Conservation (phyloP, 352 stramenopile species). For the Phytophthora hibernalis region DNA sequence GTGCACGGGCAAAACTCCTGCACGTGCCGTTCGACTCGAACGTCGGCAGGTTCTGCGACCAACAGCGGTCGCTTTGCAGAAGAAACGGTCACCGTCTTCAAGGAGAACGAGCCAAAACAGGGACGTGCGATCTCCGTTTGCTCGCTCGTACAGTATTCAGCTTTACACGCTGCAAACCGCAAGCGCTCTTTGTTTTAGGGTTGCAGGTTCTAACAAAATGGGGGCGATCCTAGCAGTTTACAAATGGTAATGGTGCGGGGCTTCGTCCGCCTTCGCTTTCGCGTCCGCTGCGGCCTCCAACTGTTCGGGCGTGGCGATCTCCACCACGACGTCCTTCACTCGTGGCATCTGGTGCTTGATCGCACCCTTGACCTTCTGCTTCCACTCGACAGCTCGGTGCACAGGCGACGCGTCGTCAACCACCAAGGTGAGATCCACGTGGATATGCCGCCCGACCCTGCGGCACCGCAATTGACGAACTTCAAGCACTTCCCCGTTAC, state of each 20-base stretch:
- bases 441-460: constrained; percentile 59
- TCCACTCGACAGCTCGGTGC: constrained; percentile 59
- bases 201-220: not conserved
- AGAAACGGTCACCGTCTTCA: too few relatives aligned
- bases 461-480: constrained; percentile 63
- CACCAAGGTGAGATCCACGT: constrained; percentile 70
- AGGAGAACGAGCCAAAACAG: too few relatives aligned
- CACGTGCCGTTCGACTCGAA: too few relatives aligned
- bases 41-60: too few relatives aligned
- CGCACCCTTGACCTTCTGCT: constrained; percentile 57
- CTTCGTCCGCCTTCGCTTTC: constrained; percentile 7
- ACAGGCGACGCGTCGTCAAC: constrained; percentile 40
- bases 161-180: not conserved
- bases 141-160: not conserved
- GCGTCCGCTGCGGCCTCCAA: constrained; percentile 10
- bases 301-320: constrained; percentile 50
- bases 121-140: too few relatives aligned
- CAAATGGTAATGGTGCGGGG: constrained; percentile 4
- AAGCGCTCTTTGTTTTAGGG: not conserved
- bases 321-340: constrained; percentile 71
- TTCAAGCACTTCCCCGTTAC: constrained; percentile 49
- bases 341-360: constrained; percentile 55
- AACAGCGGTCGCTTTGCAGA: too few relatives aligned
- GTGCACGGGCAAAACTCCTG: too few relatives aligned
- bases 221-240: constrained; percentile 1